A percentile compares a stretch with the other conserved stretches of the same genome.
Evolutionary conservation across 2,329 filamentous ascomycete genomes (phyloP).

Genomic region (Talaromyces sp.): DNA sequence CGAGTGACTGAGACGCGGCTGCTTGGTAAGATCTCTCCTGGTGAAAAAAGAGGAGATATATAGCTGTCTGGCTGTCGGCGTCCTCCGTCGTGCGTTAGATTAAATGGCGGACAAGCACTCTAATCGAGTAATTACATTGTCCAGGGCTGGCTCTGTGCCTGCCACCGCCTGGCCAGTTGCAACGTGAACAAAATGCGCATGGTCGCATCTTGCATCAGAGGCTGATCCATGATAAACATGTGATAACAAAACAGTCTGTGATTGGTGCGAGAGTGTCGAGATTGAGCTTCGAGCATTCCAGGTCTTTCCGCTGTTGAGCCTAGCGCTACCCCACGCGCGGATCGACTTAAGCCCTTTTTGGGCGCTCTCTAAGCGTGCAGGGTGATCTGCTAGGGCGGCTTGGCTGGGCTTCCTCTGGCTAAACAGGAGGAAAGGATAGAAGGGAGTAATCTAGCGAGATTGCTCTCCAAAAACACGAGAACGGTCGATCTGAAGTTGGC

Average conservation of each 20-base stretch:
- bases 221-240: conserved; percentile 2
- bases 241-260: not conserved
- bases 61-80: not conserved
- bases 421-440: not conserved
- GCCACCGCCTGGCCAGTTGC: not conserved
- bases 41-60: not conserved
- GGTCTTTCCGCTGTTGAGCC: not conserved
- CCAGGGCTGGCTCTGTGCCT: not conserved
- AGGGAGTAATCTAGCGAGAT: not conserved
- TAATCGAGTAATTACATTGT: not conserved
- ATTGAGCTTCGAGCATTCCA: not conserved
- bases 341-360: not conserved
- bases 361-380: not conserved
- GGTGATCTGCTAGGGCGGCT: not conserved
- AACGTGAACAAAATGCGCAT: not conserved
- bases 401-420: not conserved
- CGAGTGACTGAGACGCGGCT: not conserved
- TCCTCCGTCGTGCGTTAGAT: not conserved
- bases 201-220: conserved; percentile 1
- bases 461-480: not conserved
- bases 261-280: not conserved
- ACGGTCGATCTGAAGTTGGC: not conserved
- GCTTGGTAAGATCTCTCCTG: not conserved
- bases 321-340: not conserved
- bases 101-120: not conserved